A percentile compares a stretch with the other conserved stretches of the same genome.
Conservation (phyloP, 495 filamentous ascomycete genomes). For the Aspergillus avenaceus region DNA sequence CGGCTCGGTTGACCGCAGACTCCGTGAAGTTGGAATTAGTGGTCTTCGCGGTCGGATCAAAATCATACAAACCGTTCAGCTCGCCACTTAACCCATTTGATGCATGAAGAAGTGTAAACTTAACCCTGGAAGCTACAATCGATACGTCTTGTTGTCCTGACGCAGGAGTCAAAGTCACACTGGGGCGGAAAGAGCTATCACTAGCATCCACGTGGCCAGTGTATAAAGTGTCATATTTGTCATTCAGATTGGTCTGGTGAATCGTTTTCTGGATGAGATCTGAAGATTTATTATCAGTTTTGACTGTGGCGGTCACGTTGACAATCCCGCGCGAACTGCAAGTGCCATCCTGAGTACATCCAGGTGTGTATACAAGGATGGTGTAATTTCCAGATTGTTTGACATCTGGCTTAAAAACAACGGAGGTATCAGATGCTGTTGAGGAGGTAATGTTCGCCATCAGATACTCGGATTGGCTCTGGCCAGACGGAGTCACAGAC, state of each 20-base stretch:
- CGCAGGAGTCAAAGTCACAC: conserved; percentile 71
- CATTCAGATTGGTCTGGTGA: conserved; percentile 86
- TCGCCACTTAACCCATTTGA: conserved; percentile 43
- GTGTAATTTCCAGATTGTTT: conserved; percentile 86
- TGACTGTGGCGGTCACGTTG: conserved; percentile 70
- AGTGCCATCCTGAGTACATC: conserved; percentile 74
- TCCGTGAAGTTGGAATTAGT: conserved; percentile 58
- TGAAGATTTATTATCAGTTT: conserved; percentile 38
- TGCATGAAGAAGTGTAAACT: conserved; percentile 68
- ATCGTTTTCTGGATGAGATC: conserved; percentile 46
- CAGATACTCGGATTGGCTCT: conserved; percentile 71
- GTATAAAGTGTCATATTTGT: conserved; percentile 93
- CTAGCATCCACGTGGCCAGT: conserved; percentile 76
- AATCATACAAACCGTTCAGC: conserved; percentile 91
- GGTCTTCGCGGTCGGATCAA: conserved; percentile 58
- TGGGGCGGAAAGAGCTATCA: conserved; percentile 70
- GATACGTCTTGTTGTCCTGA: conserved; percentile 64
- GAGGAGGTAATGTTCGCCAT: conserved; percentile 58
- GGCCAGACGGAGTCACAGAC: conserved; percentile 54
- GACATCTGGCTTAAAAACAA: conserved; percentile 80
- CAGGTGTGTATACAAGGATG: conserved; percentile 85
- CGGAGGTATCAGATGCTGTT: conserved; percentile 50
- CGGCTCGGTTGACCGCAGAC: conserved; percentile 71
- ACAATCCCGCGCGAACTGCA: conserved; percentile 73
- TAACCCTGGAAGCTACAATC: conserved; percentile 80